Conservation (phyloP, 2,329 filamentous ascomycete genomes). For the Epichloe typhina region DNA sequence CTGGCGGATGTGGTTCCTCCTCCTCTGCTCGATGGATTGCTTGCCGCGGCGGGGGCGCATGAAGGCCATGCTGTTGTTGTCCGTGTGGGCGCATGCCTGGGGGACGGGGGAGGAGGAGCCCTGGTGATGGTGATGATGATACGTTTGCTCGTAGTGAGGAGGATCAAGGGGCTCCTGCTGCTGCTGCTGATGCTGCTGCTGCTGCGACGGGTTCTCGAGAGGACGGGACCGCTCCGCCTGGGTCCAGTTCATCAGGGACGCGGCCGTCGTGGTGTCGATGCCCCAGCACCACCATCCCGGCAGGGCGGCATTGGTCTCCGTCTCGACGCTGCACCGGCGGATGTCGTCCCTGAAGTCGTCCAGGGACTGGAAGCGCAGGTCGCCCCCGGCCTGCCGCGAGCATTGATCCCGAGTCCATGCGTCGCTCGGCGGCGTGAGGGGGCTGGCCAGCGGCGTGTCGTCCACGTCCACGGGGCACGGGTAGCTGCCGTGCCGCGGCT, state of each 20-base stretch:
- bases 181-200: no score
- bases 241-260: neutral
- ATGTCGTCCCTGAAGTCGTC: neutral
- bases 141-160: no score
- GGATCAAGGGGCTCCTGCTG: no score
- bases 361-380: neutral
- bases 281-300: conserved; percentile 1
- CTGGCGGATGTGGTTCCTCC: conserved; percentile 2
- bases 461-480: neutral
- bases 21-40: neutral
- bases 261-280: neutral
- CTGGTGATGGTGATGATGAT: no score
- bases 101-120: no score
- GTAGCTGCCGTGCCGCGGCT: neutral
- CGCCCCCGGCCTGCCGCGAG: neutral
- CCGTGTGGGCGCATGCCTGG: neutral
- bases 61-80: neutral
- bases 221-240: neutral
- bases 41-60: neutral
- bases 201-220: neutral
- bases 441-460: neutral
- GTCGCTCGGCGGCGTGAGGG: neutral
- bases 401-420: neutral
- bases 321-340: neutral
- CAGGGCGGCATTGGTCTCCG: neutral